Evolutionary conservation across 768 basidiomycete species (phyloP).

Genomic region (Tulasnella calospora): DNA sequence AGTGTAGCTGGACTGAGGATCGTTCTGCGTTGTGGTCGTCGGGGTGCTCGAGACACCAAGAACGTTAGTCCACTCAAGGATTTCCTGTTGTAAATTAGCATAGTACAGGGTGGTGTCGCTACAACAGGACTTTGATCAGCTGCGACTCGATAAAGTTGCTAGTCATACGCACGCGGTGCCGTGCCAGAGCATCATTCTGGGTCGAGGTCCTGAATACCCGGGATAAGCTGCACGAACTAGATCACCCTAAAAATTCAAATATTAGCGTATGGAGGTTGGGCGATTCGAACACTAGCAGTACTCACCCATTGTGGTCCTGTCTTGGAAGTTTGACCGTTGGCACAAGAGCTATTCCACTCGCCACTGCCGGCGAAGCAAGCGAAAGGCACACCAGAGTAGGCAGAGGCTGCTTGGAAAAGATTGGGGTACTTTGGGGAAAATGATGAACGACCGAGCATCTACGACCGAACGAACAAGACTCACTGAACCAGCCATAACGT

Average conservation of each 20-base stretch:
- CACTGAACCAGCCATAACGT: too few species aligned
- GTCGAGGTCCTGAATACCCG: conserved; percentile 49
- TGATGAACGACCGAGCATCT: too few species aligned
- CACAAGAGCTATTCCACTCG: conserved; percentile 48
- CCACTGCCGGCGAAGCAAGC: too few species aligned
- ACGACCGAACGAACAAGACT: too few species aligned
- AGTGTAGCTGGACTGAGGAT: conserved; percentile 46
- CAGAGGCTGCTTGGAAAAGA: too few species aligned
- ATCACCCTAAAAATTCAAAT: conserved; percentile 38
- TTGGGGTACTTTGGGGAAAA: too few species aligned
- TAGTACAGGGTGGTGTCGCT: conserved; percentile 51
- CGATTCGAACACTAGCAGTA: neutral
- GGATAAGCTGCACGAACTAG: conserved; percentile 47
- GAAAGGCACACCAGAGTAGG: too few species aligned
- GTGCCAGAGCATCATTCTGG: conserved; percentile 54
- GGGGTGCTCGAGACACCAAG: conserved; percentile 46
- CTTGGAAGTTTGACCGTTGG: conserved; percentile 42
- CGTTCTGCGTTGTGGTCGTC: conserved; percentile 40
- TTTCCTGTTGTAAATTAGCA: conserved; percentile 48
- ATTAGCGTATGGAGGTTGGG: neutral
- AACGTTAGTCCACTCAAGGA: conserved; percentile 56
- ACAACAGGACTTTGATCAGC: neutral
- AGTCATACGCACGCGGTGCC: conserved; percentile 41
- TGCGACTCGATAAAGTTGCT: neutral
- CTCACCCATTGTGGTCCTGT: conserved; percentile 46